These are phyloP conservation scores for Saraca asoca DNA, from an alignment of 331 rosid species.

Conservation along the genomic window DNA sequence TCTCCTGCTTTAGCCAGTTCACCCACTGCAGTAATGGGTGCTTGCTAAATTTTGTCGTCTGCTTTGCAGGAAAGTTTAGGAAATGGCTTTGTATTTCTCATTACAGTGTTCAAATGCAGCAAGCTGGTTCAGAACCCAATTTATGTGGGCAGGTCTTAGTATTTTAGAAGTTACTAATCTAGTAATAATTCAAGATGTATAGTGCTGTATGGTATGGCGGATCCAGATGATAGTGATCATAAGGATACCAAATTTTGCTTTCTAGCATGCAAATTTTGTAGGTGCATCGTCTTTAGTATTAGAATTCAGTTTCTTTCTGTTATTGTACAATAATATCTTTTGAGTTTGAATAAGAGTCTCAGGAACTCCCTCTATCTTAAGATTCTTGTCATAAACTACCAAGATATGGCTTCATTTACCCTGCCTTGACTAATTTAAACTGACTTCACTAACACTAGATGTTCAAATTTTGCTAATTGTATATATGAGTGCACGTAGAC, in stretches of 20 bases:
- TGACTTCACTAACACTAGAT: too few relatives aligned
- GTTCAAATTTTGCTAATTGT: too few relatives aligned
- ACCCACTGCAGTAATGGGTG: slow-evolving; percentile 30
- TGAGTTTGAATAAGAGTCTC: slow-evolving; percentile 31
- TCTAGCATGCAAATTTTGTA: slow-evolving; percentile 35
- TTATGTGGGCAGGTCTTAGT: slow-evolving; percentile 24
- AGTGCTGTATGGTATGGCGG: slow-evolving; percentile 35
- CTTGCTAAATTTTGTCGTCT: slow-evolving; percentile 1
- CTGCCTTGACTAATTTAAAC: too few relatives aligned
- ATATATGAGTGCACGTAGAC: too few relatives aligned
- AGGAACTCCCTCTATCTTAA: too few relatives aligned
- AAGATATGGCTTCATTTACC: too few relatives aligned
- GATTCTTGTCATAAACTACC: too few relatives aligned
- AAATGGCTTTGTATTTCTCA: slow-evolving; percentile 37
- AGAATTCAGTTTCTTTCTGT: slow-evolving; percentile 15
- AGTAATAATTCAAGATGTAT: slow-evolving; percentile 47
- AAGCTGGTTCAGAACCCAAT: slow-evolving; percentile 18
- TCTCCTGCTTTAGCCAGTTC: slow-evolving; percentile 38
- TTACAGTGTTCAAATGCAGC: slow-evolving; percentile 10
- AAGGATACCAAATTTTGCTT: slow-evolving; percentile 14
- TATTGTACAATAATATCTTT: slow-evolving; percentile 30
- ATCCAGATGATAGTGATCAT: neutral
- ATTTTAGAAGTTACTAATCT: slow-evolving; percentile 37
- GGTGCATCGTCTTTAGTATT: slow-evolving; percentile 7
- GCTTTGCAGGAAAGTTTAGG: slow-evolving; percentile 28